These are phyloP conservation scores for Neofusicoccum umdonicola DNA, from an alignment of 2,329 filamentous ascomycete species.

Conservation along the genomic window DNA sequence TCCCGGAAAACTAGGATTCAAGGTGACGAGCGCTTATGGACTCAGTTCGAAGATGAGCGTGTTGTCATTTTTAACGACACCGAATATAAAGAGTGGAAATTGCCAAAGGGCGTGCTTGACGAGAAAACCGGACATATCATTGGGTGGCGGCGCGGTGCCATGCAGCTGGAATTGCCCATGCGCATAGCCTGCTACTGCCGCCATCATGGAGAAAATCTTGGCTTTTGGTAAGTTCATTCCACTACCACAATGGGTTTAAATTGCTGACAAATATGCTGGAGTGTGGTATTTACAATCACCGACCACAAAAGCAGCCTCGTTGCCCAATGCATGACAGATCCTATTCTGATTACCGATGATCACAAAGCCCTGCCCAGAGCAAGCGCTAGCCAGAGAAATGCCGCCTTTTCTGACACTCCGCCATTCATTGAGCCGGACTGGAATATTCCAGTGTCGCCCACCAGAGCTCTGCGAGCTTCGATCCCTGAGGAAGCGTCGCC, in stretches of 20 bases:
- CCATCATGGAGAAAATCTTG: conserved; percentile 84
- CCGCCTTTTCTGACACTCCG: no score
- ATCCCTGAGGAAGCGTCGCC: no score
- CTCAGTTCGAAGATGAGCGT: background rate
- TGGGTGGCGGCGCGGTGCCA: conserved; percentile 38
- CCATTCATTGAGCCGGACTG: no score
- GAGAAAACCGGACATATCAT: conserved; percentile 22
- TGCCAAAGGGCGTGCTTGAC: conserved; percentile 22
- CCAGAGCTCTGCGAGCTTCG: no score
- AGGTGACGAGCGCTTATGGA: conserved; percentile 80
- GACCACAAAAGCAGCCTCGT: conserved; percentile 71
- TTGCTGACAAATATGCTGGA: no score
- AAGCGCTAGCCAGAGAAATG: no score
- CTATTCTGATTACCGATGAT: conserved; percentile 93
- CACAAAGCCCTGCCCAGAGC: conserved; percentile 66
- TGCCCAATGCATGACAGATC: conserved; percentile 78
- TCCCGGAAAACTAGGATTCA: conserved; percentile 85
- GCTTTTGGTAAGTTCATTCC: conserved; percentile 57
- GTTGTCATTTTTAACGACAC: background rate
- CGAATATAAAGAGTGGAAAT: conserved; percentile 34
- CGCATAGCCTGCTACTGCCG: conserved; percentile 92
- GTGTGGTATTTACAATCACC: conserved; percentile 87
- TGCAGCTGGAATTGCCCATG: conserved; percentile 81
- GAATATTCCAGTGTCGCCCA: no score
- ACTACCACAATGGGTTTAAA: no score